Conservation (phyloP, 2,329 filamentous ascomycete species). For the Penicillium sp. region DNA sequence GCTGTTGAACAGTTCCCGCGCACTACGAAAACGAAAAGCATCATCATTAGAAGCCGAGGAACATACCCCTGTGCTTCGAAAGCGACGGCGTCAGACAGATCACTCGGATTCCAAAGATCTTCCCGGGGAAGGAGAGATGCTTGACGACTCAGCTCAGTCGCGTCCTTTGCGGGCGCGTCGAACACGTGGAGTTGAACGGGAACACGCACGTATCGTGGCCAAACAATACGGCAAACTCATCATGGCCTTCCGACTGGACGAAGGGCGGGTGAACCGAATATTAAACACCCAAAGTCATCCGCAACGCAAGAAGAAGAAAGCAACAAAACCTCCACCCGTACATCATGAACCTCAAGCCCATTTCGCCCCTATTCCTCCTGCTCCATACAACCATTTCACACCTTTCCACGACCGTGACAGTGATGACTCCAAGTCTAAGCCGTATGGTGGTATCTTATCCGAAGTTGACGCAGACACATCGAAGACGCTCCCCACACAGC, state of each 20-base stretch:
- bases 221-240: conserved; percentile 51
- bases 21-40: conserved; percentile 80
- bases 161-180: conserved; percentile 64
- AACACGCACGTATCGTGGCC: conserved; percentile 41
- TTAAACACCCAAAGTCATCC: conserved; percentile 60
- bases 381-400: conserved; percentile 76
- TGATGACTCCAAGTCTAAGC: conserved; percentile 87
- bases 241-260: conserved; percentile 59
- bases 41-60: conserved; percentile 64
- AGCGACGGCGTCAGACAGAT: conserved; percentile 37
- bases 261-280: conserved; percentile 61
- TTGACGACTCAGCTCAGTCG: conserved; percentile 35
- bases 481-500: conserved; percentile 75
- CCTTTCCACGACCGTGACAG: conserved; percentile 86
- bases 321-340: conserved; percentile 42
- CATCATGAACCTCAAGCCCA: conserved; percentile 52
- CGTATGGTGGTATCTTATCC: conserved; percentile 88
- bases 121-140: conserved; percentile 18
- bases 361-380: conserved; percentile 60
- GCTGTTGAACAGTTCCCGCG: conserved; percentile 71
- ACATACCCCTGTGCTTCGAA: conserved; percentile 50
- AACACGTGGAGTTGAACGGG: conserved; percentile 46
- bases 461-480: conserved; percentile 89
- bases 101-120: conserved; percentile 21
- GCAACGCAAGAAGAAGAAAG: conserved; percentile 51